These are phyloP conservation scores for Citrullus mucosospermus DNA, from an alignment of 306 rosid species.

Conservation along the genomic window DNA sequence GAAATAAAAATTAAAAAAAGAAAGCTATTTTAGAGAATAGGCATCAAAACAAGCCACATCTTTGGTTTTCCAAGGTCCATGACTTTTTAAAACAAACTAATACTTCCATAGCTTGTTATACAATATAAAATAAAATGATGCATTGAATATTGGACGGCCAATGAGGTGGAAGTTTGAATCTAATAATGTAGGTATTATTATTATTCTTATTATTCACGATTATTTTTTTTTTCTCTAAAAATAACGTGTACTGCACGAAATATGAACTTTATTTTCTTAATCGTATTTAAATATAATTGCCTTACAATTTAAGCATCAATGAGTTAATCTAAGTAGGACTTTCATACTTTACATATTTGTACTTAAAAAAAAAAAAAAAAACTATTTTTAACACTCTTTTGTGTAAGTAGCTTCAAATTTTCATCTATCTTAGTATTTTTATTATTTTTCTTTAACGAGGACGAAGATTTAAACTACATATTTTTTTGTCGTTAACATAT, in stretches of 20 bases:
- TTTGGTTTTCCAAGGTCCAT: not conserved
- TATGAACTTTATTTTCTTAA: not conserved
- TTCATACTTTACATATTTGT: not conserved
- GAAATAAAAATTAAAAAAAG: not conserved
- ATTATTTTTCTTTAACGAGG: no score
- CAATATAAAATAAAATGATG: not conserved
- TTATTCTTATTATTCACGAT: not conserved
- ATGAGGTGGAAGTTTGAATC: not conserved
- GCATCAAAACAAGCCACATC: not conserved
- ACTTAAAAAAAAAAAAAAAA: no score
- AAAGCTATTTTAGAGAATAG: not conserved
- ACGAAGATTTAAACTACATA: no score
- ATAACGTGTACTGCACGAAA: not conserved
- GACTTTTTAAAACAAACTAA: not conserved
- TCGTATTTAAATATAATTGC: not conserved
- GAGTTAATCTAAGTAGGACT: not conserved
- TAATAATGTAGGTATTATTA: not conserved
- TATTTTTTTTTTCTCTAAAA: not conserved
- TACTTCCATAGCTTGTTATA: not conserved
- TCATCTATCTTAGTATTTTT: no score
- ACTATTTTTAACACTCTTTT: no score
- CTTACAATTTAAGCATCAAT: not conserved
- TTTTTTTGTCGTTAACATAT: no score
- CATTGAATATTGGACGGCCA: not conserved
- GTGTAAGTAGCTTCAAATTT: no score